Conservation (phyloP, 2,329 filamentous ascomycete species). For the Eutypa lata region DNA sequence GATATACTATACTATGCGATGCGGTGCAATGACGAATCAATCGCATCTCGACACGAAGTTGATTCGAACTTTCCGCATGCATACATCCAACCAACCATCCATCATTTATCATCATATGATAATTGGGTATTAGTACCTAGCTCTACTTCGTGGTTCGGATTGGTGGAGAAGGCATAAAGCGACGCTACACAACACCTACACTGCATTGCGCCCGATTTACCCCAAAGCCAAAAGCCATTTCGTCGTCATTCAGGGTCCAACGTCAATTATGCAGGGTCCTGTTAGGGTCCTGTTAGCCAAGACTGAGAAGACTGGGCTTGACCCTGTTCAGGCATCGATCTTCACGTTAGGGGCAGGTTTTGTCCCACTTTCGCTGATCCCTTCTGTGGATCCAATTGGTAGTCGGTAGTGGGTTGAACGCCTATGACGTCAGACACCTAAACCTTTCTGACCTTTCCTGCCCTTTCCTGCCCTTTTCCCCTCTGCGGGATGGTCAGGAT, state of each 20-base stretch:
- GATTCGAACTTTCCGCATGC: background rate
- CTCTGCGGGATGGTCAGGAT: too few relatives aligned
- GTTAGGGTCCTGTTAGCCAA: slow-evolving; percentile 1
- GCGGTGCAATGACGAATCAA: background rate
- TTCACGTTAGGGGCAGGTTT: background rate
- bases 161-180: too few relatives aligned
- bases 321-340: background rate
- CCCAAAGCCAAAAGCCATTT: background rate
- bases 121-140: too few relatives aligned
- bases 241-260: slow-evolving; percentile 4
- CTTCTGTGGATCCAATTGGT: background rate
- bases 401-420: background rate
- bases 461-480: too few relatives aligned
- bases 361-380: background rate
- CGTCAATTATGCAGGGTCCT: slow-evolving; percentile 12
- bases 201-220: too few relatives aligned
- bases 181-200: too few relatives aligned
- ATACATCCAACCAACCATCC: too few relatives aligned
- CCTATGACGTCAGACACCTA: background rate
- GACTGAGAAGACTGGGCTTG: background rate
- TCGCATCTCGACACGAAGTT: background rate
- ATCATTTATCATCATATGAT: too few relatives aligned
- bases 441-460: too few relatives aligned
- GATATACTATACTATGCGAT: background rate
- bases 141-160: too few relatives aligned